A percentile compares a stretch with the other conserved stretches of the same genome.
phyloP scores from a whole-genome alignment of 305 asterid species.

The Fraxinus albicans region DNA sequence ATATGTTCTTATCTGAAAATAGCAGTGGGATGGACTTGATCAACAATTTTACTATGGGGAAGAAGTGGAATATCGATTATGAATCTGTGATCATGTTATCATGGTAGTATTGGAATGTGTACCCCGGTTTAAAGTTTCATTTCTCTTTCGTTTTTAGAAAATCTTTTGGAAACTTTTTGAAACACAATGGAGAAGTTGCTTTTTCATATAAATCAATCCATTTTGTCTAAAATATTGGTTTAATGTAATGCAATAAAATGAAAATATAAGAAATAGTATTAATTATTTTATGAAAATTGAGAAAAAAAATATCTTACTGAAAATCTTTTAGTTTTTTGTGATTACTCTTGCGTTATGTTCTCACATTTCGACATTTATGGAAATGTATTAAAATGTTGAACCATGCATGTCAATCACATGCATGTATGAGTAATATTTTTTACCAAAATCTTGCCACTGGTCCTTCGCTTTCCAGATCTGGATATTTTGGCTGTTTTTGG shows the following conservation, averaged over 20 bases:
- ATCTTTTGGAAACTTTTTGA: not conserved
- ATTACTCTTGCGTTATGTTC: not conserved
- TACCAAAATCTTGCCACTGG: not conserved
- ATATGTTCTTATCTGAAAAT: constrained; percentile 7
- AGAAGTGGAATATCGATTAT: not conserved
- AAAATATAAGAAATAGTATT: not conserved
- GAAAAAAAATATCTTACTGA: not conserved
- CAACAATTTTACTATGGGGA: constrained; percentile 4
- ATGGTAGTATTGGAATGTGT: constrained; percentile 8
- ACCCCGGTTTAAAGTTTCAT: not conserved
- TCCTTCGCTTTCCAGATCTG: not conserved
- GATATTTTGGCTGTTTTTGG: not conserved
- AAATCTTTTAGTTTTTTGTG: not conserved
- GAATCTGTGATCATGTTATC: not conserved
- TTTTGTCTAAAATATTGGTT: not conserved
- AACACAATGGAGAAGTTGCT: not conserved
- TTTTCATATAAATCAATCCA: not conserved
- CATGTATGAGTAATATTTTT: not conserved
- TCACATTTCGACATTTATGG: not conserved
- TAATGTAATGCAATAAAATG: not conserved
- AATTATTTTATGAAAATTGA: not conserved
- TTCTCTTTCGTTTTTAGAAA: not conserved
- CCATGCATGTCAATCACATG: not conserved
- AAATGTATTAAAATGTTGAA: not conserved
- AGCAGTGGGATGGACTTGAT: not conserved